phyloP scores from a whole-genome alignment of 1,139 yeast species.

The Yamadazyma mexicana region DNA sequence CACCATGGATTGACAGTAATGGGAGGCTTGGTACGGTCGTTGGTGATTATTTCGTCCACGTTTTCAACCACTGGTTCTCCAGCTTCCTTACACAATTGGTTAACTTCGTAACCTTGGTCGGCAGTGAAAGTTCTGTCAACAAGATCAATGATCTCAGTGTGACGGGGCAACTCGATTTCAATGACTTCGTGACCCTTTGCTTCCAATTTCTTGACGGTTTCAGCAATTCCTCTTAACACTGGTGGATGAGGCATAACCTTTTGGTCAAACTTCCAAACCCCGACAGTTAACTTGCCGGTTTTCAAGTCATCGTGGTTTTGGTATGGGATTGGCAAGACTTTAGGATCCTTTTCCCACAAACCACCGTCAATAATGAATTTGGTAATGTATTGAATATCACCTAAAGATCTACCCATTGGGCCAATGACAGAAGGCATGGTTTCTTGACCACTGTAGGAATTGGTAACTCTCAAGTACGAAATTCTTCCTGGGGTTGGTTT shows the following conservation, averaged over 20 bases:
- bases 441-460: constrained; percentile 20
- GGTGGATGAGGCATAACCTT: constrained; percentile 19
- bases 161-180: constrained; percentile 14
- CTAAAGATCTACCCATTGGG: constrained; percentile 23
- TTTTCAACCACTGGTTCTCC: background rate
- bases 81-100: background rate
- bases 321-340: constrained; percentile 18
- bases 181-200: constrained; percentile 18
- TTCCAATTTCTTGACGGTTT: constrained; percentile 11
- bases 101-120: background rate
- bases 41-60: too few species aligned
- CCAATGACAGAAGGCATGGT: constrained; percentile 24
- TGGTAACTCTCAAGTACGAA: constrained; percentile 15
- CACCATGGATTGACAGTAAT: constrained; percentile 29
- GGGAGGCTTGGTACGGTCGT: constrained; percentile 7
- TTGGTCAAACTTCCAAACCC: constrained; percentile 15
- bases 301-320: background rate
- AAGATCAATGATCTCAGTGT: constrained; percentile 6
- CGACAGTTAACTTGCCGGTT: constrained; percentile 15
- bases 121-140: background rate
- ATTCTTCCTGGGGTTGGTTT: constrained; percentile 16
- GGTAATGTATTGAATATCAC: constrained; percentile 22
- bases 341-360: constrained; percentile 18
- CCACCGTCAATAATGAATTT: constrained; percentile 19
- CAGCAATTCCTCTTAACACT: constrained; percentile 15